These are phyloP conservation scores for Pinus taeda DNA, from an alignment of 75 land plant species.

Conservation along the genomic window DNA sequence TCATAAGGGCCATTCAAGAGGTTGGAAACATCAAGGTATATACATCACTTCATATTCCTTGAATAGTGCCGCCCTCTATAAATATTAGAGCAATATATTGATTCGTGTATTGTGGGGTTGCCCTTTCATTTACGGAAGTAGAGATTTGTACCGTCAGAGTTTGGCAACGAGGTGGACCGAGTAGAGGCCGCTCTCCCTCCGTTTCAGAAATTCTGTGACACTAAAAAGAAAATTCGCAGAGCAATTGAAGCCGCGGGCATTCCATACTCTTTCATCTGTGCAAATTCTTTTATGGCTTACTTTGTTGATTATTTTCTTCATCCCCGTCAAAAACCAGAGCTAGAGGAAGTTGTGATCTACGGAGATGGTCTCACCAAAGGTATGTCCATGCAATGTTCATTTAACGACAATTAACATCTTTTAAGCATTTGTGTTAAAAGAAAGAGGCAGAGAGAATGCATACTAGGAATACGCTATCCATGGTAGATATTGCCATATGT, in stretches of 20 bases:
- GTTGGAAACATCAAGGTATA: too few species aligned
- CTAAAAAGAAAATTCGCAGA: slow-evolving; percentile 23
- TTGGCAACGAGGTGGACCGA: slow-evolving; percentile 25
- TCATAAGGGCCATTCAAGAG: too few species aligned
- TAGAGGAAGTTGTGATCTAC: slow-evolving; percentile 16
- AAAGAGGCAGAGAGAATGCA: too few species aligned
- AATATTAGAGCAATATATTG: too few species aligned
- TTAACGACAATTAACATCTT: too few species aligned
- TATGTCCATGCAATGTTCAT: not conserved
- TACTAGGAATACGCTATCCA: too few species aligned
- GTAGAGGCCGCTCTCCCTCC: slow-evolving; percentile 8
- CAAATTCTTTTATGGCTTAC: slow-evolving; percentile 26
- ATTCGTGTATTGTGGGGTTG: too few species aligned
- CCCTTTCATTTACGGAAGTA: slow-evolving; percentile 2
- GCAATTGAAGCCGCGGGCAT: slow-evolving; percentile 30
- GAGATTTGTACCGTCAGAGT: slow-evolving; percentile 58
- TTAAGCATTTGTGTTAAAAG: too few species aligned
- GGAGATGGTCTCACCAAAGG: slow-evolving; percentile 41
- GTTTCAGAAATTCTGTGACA: slow-evolving; percentile 15
- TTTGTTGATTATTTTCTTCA: slow-evolving; percentile 20
- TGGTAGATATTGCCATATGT: too few species aligned
- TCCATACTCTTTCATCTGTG: slow-evolving; percentile 31
- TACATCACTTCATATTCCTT: too few species aligned
- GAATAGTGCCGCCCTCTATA: too few species aligned
- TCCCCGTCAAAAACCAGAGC: slow-evolving; percentile 10